phyloP scores from a whole-genome alignment of 2,329 filamentous ascomycete genomes.

The Nothophaeocryptopus gaeumannii region DNA sequence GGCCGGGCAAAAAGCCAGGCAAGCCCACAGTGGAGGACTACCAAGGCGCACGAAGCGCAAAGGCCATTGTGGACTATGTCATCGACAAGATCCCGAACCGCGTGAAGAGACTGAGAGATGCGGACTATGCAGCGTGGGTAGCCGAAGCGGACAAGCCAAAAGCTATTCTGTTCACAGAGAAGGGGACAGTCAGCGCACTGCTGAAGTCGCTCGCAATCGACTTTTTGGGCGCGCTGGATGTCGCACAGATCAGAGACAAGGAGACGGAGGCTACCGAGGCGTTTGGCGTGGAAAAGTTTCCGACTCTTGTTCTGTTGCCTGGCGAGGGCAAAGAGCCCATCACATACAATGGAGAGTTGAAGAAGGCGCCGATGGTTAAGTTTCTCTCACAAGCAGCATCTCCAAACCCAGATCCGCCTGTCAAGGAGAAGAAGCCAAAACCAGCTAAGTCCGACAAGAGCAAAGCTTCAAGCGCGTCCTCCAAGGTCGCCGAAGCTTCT shows the following conservation, averaged over 20 bases:
- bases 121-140: conserved; percentile 69
- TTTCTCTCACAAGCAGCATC: conserved; percentile 77
- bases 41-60: conserved; percentile 76
- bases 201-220: conserved; percentile 85
- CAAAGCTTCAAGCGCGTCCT: conserved; percentile 45
- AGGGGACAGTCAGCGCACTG: conserved; percentile 80
- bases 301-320: conserved; percentile 75
- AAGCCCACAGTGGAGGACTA: conserved; percentile 88
- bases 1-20: conserved; percentile 75
- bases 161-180: conserved; percentile 89
- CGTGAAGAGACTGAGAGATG: conserved; percentile 77
- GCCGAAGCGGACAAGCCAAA: conserved; percentile 69
- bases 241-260: conserved; percentile 82
- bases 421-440: conserved; percentile 46
- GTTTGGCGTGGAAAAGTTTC: conserved; percentile 76
- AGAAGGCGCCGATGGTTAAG: conserved; percentile 74
- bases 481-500: conserved; percentile 51
- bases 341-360: conserved; percentile 77
- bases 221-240: conserved; percentile 73
- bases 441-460: conserved; percentile 46
- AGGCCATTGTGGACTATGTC: conserved; percentile 81
- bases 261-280: conserved; percentile 68
- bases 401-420: conserved; percentile 74
- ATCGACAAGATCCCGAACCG: conserved; percentile 87
- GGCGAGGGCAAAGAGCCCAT: conserved; percentile 66